phyloP scores from a whole-genome alignment of 768 basidiomycete species.

The Boletus sp. region DNA sequence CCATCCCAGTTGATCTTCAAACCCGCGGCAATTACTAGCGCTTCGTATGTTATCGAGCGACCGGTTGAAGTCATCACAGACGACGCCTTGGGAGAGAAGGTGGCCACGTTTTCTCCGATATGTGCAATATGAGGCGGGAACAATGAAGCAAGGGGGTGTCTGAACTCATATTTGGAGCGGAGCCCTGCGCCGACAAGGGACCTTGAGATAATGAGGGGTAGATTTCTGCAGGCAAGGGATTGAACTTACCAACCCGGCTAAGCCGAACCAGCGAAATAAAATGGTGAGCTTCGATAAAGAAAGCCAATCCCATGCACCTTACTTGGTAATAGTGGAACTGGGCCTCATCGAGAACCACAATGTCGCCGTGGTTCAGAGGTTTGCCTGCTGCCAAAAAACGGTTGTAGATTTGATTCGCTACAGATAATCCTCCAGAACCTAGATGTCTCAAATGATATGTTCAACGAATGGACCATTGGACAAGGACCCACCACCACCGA shows the following conservation, averaged over 20 bases:
- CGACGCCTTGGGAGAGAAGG: slow-evolving; percentile 75
- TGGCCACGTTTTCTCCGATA: slow-evolving; percentile 65
- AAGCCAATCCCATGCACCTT: slow-evolving; percentile 5
- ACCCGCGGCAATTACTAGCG: slow-evolving; percentile 85
- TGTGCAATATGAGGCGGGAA: slow-evolving; percentile 74
- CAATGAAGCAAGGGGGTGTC: slow-evolving; percentile 62
- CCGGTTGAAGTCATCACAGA: slow-evolving; percentile 72
- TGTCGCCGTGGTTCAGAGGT: slow-evolving; percentile 66
- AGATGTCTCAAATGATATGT: slow-evolving; percentile 8
- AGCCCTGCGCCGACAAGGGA: slow-evolving; percentile 93
- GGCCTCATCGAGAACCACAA: slow-evolving; percentile 82
- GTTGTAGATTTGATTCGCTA: slow-evolving; percentile 86
- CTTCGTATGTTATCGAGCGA: slow-evolving; percentile 73
- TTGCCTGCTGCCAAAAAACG: slow-evolving; percentile 72
- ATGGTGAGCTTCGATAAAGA: slow-evolving; percentile 1
- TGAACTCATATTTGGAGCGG: slow-evolving; percentile 63
- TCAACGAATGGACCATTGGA: not conserved
- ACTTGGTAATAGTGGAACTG: slow-evolving; percentile 86
- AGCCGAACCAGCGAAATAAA: not conserved
- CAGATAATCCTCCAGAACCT: slow-evolving; percentile 82
- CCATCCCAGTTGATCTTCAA: slow-evolving; percentile 82
- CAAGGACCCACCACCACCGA: slow-evolving; percentile 72
- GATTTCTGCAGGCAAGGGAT: not conserved
- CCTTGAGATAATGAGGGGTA: slow-evolving; percentile 43
- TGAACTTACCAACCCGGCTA: slow-evolving; percentile 84